phyloP scores from a whole-genome alignment of 2,329 filamentous ascomycete genomes.

The Cylindrodendrum hubeiense region DNA sequence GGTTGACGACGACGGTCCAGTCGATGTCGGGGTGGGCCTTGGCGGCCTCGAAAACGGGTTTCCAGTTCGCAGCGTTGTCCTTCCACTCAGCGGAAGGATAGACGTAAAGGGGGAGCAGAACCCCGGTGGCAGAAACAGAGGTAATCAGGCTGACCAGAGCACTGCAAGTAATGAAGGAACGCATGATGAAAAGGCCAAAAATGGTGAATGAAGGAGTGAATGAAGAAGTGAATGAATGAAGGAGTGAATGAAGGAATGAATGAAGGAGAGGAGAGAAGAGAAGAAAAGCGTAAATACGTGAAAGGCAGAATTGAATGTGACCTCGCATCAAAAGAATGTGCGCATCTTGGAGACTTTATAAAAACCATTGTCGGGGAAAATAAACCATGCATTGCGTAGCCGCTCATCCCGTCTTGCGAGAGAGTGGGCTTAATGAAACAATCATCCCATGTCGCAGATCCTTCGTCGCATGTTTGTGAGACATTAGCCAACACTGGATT shows the following conservation, averaged over 20 bases:
- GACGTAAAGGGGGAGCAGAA: constrained; percentile 39
- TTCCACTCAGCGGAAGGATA: constrained; percentile 34
- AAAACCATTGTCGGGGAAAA: not conserved
- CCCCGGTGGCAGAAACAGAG: constrained; percentile 26
- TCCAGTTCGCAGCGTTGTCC: constrained; percentile 40
- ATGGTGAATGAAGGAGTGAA: not conserved
- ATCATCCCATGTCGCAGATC: constrained; percentile 10
- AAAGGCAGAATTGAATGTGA: not conserved
- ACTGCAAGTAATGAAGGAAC: not conserved
- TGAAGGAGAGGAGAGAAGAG: not conserved
- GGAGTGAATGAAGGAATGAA: not conserved
- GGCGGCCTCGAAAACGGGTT: constrained; percentile 32
- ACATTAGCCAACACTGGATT: not conserved
- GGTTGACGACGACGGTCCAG: constrained; percentile 39
- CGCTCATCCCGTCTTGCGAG: not conserved
- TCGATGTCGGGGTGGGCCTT: constrained; percentile 16
- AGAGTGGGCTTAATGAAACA: not conserved
- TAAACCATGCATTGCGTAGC: not conserved
- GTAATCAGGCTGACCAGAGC: constrained; percentile 10
- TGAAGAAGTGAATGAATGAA: too few relatives aligned
- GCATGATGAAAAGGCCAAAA: constrained; percentile 2
- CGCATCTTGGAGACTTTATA: not conserved
- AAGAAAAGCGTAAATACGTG: not conserved
- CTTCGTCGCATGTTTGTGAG: constrained; percentile 5
- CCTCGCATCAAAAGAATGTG: not conserved